Base-by-base conservation (phyloP, 805 yeast species). In the Candida yuanshanica region DNA sequence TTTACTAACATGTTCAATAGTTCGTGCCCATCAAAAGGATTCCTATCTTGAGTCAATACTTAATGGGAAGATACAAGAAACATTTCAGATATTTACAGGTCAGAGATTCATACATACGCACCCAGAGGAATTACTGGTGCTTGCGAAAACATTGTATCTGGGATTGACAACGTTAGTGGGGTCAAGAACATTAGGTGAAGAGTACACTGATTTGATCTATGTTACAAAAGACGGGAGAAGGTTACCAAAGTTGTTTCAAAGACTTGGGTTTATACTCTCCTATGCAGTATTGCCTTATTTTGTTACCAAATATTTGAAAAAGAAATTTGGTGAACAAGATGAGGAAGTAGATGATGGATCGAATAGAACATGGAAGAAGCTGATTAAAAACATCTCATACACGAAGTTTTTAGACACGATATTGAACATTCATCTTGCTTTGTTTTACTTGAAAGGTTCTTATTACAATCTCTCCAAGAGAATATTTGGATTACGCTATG, bases 1-100 rank as follows among this genome's bases (percentile, higher is more conserved):
- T 44, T 44, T 33, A 42, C 46, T 20, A 14, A 37, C 18, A 14
- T 2, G 13, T 7, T 9, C 8, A n/a, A 20, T 44, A 69, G 95
- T 91, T 27, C 74, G 96, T 39, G 87, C 97, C 2, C 81, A 87
- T 58, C 97, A 91, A 56, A 91, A 91, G 56, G 99, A 91, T 60
- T 72, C 77, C 4, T 86, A 82, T 51, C 77, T 86, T 33, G 83
- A 81, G 50, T 62, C 72, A 1, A 59, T 74, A 2, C 63, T 87
- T 18, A 65, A 72, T 27, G 60, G 65, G 3, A 79, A 82, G 48
- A 49, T 89, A 4, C 73, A 70, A 31, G 82, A 79, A 17, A 75
- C 77, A 0, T 46, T 81, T 5, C 79, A 74, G 46, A 55, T 70
- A 13, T 48, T 81, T 45, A 77, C 73, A 39, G 83, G 83, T 14